Conservation (phyloP, 1,284 basidiomycete genomes). For the Pulchroboletus neoregius region DNA sequence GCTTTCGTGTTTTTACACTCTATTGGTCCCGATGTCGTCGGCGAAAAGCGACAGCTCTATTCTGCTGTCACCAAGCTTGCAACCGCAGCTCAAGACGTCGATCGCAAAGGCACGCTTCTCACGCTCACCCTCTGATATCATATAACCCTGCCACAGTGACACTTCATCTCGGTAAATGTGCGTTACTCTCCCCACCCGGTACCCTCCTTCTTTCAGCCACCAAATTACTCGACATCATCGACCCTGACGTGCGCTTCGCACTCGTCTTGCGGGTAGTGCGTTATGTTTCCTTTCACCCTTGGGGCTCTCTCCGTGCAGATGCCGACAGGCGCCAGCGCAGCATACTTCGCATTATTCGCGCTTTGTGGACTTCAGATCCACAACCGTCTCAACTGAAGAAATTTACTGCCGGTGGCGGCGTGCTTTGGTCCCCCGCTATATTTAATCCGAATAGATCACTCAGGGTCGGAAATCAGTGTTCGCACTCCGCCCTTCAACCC, state of each 20-base stretch:
- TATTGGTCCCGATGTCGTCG: constrained; percentile 30
- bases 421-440: constrained; percentile 57
- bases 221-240: constrained; percentile 34
- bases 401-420: constrained; percentile 53
- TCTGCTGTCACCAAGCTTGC: constrained; percentile 35
- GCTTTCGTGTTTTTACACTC: constrained; percentile 27
- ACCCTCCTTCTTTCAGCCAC: constrained; percentile 46
- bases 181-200: constrained; percentile 45
- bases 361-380: constrained; percentile 41
- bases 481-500: constrained; percentile 14
- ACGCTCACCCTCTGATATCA: constrained; percentile 9
- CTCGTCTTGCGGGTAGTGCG: constrained; percentile 62
- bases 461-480: constrained; percentile 21
- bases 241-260: constrained; percentile 39
- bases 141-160: constrained; percentile 34
- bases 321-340: constrained; percentile 45
- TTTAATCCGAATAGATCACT: constrained; percentile 25
- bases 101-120: constrained; percentile 30
- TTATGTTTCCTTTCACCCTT: constrained; percentile 65
- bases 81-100: constrained; percentile 34
- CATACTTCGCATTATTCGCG: constrained; percentile 43
- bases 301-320: constrained; percentile 65
- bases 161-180: constrained; percentile 33
- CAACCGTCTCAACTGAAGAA: constrained; percentile 7
- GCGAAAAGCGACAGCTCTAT: constrained; percentile 36